phyloP scores from a whole-genome alignment of 148 eudicot species.

The Camellia granthamiana region DNA sequence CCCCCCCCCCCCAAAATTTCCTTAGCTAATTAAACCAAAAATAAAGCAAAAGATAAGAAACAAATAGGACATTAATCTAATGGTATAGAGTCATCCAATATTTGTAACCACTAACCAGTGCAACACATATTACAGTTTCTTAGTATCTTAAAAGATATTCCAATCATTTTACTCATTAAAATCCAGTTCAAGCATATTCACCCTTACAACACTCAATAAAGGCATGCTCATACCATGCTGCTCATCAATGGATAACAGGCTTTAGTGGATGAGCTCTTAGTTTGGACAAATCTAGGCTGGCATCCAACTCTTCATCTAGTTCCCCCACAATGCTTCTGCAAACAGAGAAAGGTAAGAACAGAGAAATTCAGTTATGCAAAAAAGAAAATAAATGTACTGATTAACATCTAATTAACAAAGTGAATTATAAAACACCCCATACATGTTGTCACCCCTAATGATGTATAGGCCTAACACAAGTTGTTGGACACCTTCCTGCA shows the following conservation, averaged over 20 bases:
- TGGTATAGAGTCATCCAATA: neutral
- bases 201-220: neutral
- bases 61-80: neutral
- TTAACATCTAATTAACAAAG: neutral
- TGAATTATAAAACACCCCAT: constrained; percentile 22
- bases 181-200: neutral
- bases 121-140: neutral
- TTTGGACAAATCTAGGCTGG: constrained; percentile 58
- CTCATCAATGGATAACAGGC: constrained; percentile 67
- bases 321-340: constrained; percentile 88
- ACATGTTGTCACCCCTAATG: constrained; percentile 97
- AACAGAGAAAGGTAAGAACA: neutral
- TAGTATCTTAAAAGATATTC: neutral
- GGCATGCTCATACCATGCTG: constrained; percentile 16
- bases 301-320: constrained; percentile 86
- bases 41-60: neutral
- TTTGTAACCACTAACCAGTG: neutral
- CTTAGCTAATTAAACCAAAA: neutral
- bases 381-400: neutral
- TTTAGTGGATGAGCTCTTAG: constrained; percentile 80
- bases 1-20: neutral
- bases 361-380: neutral
- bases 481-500: constrained; percentile 95
- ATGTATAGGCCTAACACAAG: constrained; percentile 91
- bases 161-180: neutral